phyloP scores from a whole-genome alignment of 345 rosid species.

The Populus davidiana region DNA sequence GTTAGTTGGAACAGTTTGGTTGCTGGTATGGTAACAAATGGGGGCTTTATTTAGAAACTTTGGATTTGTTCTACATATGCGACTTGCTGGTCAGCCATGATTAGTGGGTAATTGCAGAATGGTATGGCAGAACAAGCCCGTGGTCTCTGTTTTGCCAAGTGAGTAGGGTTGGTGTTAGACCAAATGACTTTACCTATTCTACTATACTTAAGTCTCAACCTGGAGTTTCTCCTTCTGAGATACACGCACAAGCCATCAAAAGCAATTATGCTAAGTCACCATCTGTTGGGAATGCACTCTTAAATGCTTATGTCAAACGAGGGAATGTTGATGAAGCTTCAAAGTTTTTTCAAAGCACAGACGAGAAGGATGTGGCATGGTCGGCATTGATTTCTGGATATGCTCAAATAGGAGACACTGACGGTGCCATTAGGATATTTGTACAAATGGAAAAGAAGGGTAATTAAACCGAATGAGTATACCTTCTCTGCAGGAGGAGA shows the following conservation, averaged over 20 bases:
- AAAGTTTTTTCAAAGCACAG: constrained; percentile 48
- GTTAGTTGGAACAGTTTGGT: constrained; percentile 83
- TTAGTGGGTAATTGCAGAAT: constrained; percentile 71
- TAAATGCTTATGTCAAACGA: constrained; percentile 72
- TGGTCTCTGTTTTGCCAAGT: constrained; percentile 46
- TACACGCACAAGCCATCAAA: constrained; percentile 74
- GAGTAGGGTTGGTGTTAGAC: constrained; percentile 59
- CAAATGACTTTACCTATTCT: constrained; percentile 80
- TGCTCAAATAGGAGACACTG: constrained; percentile 69
- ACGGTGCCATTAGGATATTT: constrained; percentile 54
- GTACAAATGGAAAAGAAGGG: constrained; percentile 45
- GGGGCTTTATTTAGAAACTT: constrained; percentile 60
- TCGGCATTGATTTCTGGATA: constrained; percentile 83
- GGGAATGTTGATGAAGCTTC: constrained; percentile 57
- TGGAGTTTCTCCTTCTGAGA: constrained; percentile 47
- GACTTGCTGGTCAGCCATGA: constrained; percentile 69
- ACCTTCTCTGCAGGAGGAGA: constrained; percentile 69
- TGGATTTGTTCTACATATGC: constrained; percentile 55
- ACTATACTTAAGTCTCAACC: constrained; percentile 64
- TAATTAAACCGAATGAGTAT: constrained; percentile 64
- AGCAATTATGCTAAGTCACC: constrained; percentile 51
- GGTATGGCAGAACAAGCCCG: constrained; percentile 49
- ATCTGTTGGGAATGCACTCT: constrained; percentile 75
- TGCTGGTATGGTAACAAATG: constrained; percentile 56
- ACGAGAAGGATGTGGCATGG: constrained; percentile 86